Percentiles rank a stretch among this genome's conserved stretches.
phyloP scores from a whole-genome alignment of 2,329 filamentous ascomycete species.

The Neonectria magnoliae region DNA sequence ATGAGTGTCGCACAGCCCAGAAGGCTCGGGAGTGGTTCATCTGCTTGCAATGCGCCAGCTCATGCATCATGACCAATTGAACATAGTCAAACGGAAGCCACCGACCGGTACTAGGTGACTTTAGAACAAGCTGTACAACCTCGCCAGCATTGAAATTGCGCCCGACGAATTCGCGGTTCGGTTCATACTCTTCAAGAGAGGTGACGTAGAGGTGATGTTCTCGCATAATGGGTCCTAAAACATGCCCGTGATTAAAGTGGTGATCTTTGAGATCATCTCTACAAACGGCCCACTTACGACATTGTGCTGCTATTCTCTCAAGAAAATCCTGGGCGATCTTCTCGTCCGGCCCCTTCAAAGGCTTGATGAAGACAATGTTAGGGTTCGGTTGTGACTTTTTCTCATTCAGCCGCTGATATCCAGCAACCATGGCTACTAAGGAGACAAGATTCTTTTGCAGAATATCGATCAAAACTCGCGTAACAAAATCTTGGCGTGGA shows the following conservation, averaged over 20 bases:
- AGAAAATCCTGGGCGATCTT: conserved; percentile 74
- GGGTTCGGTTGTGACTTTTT: conserved; percentile 78
- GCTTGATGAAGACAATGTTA: conserved; percentile 86
- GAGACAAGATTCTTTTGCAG: neutral
- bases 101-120: conserved; percentile 67
- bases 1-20: conserved; percentile 81
- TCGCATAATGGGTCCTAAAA: conserved; percentile 73
- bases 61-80: conserved; percentile 96
- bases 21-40: conserved; percentile 90
- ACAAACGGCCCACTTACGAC: conserved; percentile 57
- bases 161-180: conserved; percentile 84
- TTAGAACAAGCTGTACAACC: conserved; percentile 85
- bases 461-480: neutral
- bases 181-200: conserved; percentile 82
- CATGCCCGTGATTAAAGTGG: neutral
- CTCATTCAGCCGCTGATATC: conserved; percentile 82
- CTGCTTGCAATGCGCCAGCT: conserved; percentile 87
- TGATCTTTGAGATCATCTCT: neutral
- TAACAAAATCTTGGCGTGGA: neutral
- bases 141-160: conserved; percentile 93
- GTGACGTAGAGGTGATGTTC: conserved; percentile 71
- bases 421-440: conserved; percentile 71
- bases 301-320: conserved; percentile 83
- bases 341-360: conserved; percentile 72
- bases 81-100: conserved; percentile 88